phyloP scores from a whole-genome alignment of 352 stramenopile species.

The Pythium coloratum region DNA sequence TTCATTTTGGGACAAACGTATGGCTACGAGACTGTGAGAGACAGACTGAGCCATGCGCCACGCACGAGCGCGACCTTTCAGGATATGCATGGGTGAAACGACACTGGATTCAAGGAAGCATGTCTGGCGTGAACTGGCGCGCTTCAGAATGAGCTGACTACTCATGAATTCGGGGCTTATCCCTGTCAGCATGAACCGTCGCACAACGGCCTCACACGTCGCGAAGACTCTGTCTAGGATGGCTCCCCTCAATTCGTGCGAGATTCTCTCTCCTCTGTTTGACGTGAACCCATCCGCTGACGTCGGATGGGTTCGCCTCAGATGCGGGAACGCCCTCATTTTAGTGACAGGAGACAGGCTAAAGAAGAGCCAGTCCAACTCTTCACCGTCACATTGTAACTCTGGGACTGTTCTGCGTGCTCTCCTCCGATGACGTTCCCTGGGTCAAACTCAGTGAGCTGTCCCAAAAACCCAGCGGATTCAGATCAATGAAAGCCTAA shows the following conservation, averaged over 20 bases:
- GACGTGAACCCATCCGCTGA: neutral
- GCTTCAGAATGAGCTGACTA: slow-evolving; percentile 3
- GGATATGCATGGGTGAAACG: slow-evolving; percentile 15
- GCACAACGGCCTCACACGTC: no score
- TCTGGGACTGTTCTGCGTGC: neutral
- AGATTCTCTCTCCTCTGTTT: neutral
- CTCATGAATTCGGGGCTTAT: no score
- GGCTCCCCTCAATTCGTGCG: neutral
- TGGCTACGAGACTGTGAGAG: slow-evolving; percentile 18
- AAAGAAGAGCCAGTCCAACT: slow-evolving; percentile 27
- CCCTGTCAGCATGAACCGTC: no score
- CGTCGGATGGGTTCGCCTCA: neutral
- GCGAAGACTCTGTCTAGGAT: no score
- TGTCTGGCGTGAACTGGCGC: slow-evolving; percentile 3
- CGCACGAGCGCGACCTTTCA: slow-evolving; percentile 18
- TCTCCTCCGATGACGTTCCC: neutral
- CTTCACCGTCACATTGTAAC: slow-evolving; percentile 19
- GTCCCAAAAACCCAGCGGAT: neutral
- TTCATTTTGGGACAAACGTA: slow-evolving; percentile 17
- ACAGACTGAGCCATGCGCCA: slow-evolving; percentile 27
- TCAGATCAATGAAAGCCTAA: neutral
- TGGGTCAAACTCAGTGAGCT: neutral
- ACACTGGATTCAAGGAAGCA: slow-evolving; percentile 9
- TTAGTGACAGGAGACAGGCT: neutral
- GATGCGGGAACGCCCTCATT: neutral